A percentile compares a stretch with the other conserved stretches of the same genome.
Evolutionary conservation across 192 early-diverging fungal species (phyloP).

Genomic region (Rhizophagus clarus): DNA sequence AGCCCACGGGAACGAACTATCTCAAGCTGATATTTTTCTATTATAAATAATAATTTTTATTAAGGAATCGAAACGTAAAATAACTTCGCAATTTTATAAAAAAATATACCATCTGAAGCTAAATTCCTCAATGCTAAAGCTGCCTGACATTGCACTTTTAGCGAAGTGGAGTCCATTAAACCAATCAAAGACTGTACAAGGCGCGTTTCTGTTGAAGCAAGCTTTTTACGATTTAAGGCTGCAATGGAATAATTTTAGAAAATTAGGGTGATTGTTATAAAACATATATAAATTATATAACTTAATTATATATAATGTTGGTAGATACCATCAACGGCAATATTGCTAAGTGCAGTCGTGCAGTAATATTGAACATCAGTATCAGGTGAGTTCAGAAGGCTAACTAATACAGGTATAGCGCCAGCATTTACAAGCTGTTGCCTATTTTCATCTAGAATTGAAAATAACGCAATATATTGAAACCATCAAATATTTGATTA

Average conservation of each 20-base stretch:
- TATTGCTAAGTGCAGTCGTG: conserved; percentile 86
- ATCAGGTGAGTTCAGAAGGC: conserved; percentile 73
- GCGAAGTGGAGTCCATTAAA: conserved; percentile 74
- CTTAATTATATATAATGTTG: conserved; percentile 2
- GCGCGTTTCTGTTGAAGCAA: conserved; percentile 71
- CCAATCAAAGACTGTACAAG: conserved; percentile 77
- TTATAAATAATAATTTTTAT: not conserved
- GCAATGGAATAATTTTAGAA: not conserved
- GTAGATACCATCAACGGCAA: conserved; percentile 73
- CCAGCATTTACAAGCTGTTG: conserved; percentile 80
- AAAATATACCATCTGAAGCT: conserved; percentile 67
- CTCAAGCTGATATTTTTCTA: conserved; percentile 83
- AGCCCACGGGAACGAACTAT: conserved; percentile 80
- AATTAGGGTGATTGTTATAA: not conserved
- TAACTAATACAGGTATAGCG: conserved; percentile 81
- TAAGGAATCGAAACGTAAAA: not conserved
- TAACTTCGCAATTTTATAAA: not conserved
- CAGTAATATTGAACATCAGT: conserved; percentile 90
- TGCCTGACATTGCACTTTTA: conserved; percentile 88
- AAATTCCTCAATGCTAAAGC: conserved; percentile 85
- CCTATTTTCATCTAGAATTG: conserved; percentile 65
- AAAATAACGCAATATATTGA: not conserved
- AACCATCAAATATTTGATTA: not conserved
- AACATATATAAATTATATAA: not conserved
- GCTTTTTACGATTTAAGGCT: conserved; percentile 60